Base-by-base conservation (phyloP, 306 rosid species). In the Hippophae gyantsensis region DNA sequence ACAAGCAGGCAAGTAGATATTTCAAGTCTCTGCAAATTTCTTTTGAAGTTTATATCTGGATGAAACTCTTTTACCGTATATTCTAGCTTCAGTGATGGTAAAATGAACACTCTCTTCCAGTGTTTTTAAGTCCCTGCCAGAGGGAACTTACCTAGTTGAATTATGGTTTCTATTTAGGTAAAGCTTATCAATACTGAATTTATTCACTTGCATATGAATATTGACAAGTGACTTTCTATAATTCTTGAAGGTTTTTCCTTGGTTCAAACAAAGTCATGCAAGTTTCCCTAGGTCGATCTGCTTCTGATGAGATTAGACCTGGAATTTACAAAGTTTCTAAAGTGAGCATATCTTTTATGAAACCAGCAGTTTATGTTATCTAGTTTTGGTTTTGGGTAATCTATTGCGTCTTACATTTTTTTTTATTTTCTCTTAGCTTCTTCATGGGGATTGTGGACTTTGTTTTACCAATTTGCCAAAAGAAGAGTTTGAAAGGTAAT, bases 201-300 rank as follows among this genome's bases (percentile, higher is more conserved):
- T 32, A 2, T 32, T 32, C 38, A 32, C 38, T 27, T 32, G 38
- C 38, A 32, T 4, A 32, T 32, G 38, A 32, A 32, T 32, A 32
- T 32, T 32, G 38, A 32, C 38, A 32, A 32, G 38, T 32, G 38
- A 32, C 5, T 53, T 62, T 51, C 18, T 6, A 5, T 47, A 44
- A 42, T 41, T 42, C 43, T 71, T 42, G 49, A 54, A 84, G 90
- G 40, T 90, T 90, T 75, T 90, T 90, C 71, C 78, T 90, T 13
- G 98, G 98, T 0, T 88, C 98, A 3, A 90, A 90, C 84, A 90
- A 87, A 72, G 98, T 90, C 11, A 87, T 90, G 96, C 98, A 90
- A 64, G 79, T 87, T 10, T 60, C 95, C 61, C 67, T 90, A 0
- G 98, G 98, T 48, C 89, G 95, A 26, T 68, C 89, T 67, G 79